Evolutionary conservation across 768 basidiomycete species (phyloP), one percentile per base, ranked within the genome.

Genomic region (Psilocybe tampanensis): DNA sequence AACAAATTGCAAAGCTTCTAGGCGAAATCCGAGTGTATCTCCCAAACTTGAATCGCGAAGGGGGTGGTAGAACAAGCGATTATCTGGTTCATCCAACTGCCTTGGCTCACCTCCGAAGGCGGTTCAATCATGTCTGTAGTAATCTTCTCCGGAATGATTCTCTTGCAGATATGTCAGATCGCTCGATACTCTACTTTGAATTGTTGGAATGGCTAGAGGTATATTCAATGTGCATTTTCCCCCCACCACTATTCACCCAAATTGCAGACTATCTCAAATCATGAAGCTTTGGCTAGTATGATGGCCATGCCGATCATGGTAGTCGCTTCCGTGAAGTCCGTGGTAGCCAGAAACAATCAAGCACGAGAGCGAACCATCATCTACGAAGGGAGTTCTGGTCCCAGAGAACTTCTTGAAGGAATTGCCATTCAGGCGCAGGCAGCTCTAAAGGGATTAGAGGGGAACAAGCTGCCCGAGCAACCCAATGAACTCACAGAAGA

Each of bases 231-330:
- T 44, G 44, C n/a, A 17, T n/a, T 13, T 12, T 44, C n/a, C 44
- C 15, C 22, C 34, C 45, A 18, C 3, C n/a, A 22, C n/a, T 29
- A 23, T 21, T 44, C 26, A 56, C 47, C 48, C 19, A 47, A 13
- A 52, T 47, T 58, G 17, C 54, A 97, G 95, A 94, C 92, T 0
- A 90, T 98, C 44, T 95, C 94, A 6, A 88, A 88, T 62, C 95
- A 97, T 60, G 95, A 96, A 77, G 90, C 93, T 5, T 74, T 97
- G 39, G 93, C 93, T 15, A 92, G 90, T 59, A 95, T 95, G 90
- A 92, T 96, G 86, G 94, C 92, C 1, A 96, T 95, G 93, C 94
- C 94, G 6, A 93, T 92, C 67, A 95, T 95, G 94, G 86, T 86
- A n/a, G 83, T 86, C 18, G 77, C 81, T 4, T 88, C 88, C 18